Evolutionary conservation across 345 rosid genomes (phyloP).

Genomic region (Salix viminalis): DNA sequence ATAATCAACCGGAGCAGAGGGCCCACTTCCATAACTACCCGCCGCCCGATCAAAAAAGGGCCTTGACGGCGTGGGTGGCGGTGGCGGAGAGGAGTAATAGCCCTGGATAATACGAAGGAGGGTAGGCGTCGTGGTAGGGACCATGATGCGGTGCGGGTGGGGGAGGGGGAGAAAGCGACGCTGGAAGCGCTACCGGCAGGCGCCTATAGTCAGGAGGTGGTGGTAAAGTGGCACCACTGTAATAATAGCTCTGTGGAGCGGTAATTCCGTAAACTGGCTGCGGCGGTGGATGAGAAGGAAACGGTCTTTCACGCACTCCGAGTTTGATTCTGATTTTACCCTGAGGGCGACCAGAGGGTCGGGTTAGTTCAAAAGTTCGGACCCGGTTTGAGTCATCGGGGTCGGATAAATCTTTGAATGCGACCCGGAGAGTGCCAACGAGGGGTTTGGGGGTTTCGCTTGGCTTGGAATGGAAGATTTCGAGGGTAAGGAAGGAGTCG

Average conservation of each 20-base stretch:
- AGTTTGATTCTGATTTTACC: conserved; percentile 51
- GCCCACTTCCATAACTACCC: conserved; percentile 18
- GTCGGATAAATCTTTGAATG: conserved; percentile 27
- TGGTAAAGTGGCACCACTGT: conserved; percentile 21
- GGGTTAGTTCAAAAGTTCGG: conserved; percentile 33
- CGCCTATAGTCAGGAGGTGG: conserved; percentile 11
- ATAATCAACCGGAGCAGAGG: conserved; percentile 53
- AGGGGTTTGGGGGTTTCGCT: conserved; percentile 52
- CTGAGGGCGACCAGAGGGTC: conserved; percentile 63
- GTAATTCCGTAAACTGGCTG: conserved; percentile 22
- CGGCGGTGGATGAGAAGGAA: conserved; percentile 14
- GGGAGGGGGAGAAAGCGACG: conserved; percentile 23
- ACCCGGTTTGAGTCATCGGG: conserved; percentile 16
- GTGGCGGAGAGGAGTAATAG: conserved; percentile 21
- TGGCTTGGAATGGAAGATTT: conserved; percentile 55
- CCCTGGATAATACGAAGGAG: conserved; percentile 13
- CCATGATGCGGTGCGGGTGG: conserved; percentile 14
- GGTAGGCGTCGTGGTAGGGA: conserved; percentile 24
- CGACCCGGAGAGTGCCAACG: conserved; percentile 43
- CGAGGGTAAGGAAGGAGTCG: conserved; percentile 37
- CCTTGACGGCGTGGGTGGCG: conserved; percentile 25
- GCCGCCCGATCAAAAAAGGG: conserved; percentile 24
- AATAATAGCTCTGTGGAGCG: conserved; percentile 26
- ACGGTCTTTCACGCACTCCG: conserved; percentile 38
- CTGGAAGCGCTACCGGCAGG: conserved; percentile 16